Conservation (phyloP, 345 rosid species). For the Sisymbrium irio region DNA sequence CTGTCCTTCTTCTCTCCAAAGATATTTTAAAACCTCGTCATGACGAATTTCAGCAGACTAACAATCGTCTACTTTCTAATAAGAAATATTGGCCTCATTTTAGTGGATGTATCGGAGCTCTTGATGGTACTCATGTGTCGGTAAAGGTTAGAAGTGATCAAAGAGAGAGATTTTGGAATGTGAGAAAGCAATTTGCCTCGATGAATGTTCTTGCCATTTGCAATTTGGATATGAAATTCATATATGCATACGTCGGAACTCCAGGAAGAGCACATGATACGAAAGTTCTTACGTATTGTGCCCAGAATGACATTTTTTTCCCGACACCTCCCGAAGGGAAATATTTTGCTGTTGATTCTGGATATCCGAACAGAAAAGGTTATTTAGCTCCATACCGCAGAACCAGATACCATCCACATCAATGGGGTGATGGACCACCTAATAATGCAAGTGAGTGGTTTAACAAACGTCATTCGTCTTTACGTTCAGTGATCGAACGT, state of each 20-base stretch:
- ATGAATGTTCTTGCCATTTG: slow-evolving; percentile 7
- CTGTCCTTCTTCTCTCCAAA: too few relatives aligned
- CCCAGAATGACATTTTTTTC: background rate
- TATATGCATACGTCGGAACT: background rate
- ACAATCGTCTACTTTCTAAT: background rate
- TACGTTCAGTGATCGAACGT: background rate
- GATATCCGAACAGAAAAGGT: background rate
- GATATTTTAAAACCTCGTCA: background rate
- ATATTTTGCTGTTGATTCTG: slow-evolving; percentile 4
- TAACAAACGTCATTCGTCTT: too few relatives aligned
- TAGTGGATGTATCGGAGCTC: background rate
- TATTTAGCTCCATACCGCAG: background rate
- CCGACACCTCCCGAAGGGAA: background rate
- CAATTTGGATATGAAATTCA: slow-evolving; percentile 4
- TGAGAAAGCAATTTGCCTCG: background rate
- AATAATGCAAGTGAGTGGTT: too few relatives aligned
- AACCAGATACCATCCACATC: background rate
- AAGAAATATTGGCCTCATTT: background rate
- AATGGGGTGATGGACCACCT: too few relatives aligned
- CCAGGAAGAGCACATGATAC: background rate
- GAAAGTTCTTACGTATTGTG: background rate
- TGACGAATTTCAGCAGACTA: background rate
- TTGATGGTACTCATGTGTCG: background rate
- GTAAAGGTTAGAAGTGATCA: background rate
- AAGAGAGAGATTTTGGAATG: slow-evolving; percentile 5